Base-by-base conservation (phyloP, 1,284 basidiomycete species). In the Agaricales sp. region DNA sequence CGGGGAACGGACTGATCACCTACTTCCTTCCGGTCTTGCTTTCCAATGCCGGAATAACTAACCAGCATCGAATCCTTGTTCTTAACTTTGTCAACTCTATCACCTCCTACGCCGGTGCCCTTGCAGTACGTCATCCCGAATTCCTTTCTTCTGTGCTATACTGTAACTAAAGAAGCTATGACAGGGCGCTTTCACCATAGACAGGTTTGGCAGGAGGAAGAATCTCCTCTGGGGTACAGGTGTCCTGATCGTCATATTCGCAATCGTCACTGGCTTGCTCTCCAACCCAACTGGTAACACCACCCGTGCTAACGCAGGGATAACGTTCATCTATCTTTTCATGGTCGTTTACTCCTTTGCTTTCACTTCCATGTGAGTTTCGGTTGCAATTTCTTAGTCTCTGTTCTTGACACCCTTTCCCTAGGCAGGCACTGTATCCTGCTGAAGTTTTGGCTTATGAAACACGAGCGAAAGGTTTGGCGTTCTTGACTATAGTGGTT, bases 321-420 rank as follows among this genome's bases (percentile, higher is more conserved):
- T 75, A 25, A 63, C 67, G 0, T 73, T 72, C 52, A 68, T 73
- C 30, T 73, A 68, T 57, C 55, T 74, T 41, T 73, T 73, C 61
- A 73, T 73, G 70, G 71, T 73, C 12, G 60, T 73, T 18, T 75
- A 69, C 55, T 73, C 71, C 3, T 74, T 74, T 55, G 75, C 75
- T 22, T 78, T 71, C 69, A 78, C 75, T 2, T 71, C 75, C 0
- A 71, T 78, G 64, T 70, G 51, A 51, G 67, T 58, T 39, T n/a
- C 12, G 16, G 2, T 12, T 2, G 20, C 41, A 21, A 6, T 37
- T 39, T 12, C 19, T 35, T 19, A 19, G 39, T 22, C 2, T 30
- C 6, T 30, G 14, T 30, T 14, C 14, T 30, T 30, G 14, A 14
- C n/a, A n/a, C n/a, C 26, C 14, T 30, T 30, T 6, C 6, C 58